A percentile compares a stretch with the other conserved stretches of the same genome.
phyloP scores from a whole-genome alignment of 192 early-diverging fungal genomes.

The Podila clonocystis region DNA sequence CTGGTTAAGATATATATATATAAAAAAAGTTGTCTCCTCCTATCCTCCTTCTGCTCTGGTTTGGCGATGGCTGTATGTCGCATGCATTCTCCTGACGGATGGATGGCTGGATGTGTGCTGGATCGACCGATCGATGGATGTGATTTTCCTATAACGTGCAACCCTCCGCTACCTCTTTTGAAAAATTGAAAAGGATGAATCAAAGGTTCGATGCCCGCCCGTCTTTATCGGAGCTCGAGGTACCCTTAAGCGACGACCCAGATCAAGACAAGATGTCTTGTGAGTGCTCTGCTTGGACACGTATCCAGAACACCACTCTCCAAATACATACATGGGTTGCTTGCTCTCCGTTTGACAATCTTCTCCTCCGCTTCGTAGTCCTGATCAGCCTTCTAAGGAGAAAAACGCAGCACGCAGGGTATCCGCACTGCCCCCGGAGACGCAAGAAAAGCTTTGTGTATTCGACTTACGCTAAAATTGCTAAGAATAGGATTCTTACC shows the following conservation, averaged over 20 bases:
- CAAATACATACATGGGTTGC: no score
- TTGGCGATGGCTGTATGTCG: background rate
- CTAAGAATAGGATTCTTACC: no score
- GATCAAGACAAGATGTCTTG: no score
- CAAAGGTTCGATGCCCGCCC: slow-evolving; percentile 3
- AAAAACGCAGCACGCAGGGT: no score
- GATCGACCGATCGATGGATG: background rate
- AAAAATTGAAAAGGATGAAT: slow-evolving; percentile 48
- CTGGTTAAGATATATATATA: background rate
- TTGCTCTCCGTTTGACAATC: no score
- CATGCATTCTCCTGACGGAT: slow-evolving; percentile 12
- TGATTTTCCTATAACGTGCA: background rate
- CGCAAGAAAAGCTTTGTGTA: no score
- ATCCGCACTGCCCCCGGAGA: no score
- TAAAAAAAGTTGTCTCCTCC: background rate
- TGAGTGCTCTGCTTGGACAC: background rate
- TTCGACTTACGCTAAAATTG: no score
- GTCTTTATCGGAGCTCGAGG: background rate
- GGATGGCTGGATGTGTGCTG: slow-evolving; percentile 10
- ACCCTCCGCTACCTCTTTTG: slow-evolving; percentile 28
- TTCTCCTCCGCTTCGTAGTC: no score
- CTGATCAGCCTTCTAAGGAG: no score
- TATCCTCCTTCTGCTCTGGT: background rate
- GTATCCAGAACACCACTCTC: no score
- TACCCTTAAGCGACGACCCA: background rate